phyloP scores from a whole-genome alignment of 106 monocot genomes.

The Gastrodia elata region DNA sequence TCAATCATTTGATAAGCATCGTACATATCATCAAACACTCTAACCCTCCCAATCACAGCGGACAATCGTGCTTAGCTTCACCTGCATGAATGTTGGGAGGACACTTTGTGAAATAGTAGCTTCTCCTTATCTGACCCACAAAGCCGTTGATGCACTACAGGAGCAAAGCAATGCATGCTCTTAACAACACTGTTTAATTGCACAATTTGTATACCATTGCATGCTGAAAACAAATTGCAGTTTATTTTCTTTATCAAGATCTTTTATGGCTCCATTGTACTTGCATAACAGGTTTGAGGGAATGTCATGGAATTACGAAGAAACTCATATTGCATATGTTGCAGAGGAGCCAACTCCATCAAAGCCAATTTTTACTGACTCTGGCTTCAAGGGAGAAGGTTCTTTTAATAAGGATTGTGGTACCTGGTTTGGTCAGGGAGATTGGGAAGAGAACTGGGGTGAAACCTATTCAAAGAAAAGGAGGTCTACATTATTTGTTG shows the following conservation, averaged over 20 bases:
- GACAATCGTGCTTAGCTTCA: too few relatives aligned
- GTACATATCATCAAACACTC: too few relatives aligned
- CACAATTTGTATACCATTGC: neutral
- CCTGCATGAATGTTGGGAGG: too few relatives aligned
- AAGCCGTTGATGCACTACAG: too few relatives aligned
- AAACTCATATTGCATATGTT: constrained; percentile 77
- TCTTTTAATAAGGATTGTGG: constrained; percentile 51
- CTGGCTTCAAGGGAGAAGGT: constrained; percentile 58
- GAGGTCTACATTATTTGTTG: constrained; percentile 65
- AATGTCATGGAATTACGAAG: constrained; percentile 85
- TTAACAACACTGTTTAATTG: too few relatives aligned
- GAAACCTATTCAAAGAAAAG: constrained; percentile 89
- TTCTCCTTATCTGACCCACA: too few relatives aligned
- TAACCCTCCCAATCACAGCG: too few relatives aligned
- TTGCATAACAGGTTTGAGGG: constrained; percentile 81
- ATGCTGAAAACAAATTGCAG: neutral
- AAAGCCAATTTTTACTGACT: constrained; percentile 61
- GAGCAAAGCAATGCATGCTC: too few relatives aligned
- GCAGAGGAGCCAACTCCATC: constrained; percentile 68
- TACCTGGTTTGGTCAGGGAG: constrained; percentile 93
- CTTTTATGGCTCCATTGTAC: neutral
- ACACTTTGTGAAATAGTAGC: too few relatives aligned
- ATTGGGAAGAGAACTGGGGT: constrained; percentile 96
- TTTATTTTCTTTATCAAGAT: neutral
- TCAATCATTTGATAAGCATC: too few relatives aligned